These are phyloP conservation scores for Aspergillus indologenus DNA, from an alignment of 495 filamentous ascomycete species.

Conservation along the genomic window DNA sequence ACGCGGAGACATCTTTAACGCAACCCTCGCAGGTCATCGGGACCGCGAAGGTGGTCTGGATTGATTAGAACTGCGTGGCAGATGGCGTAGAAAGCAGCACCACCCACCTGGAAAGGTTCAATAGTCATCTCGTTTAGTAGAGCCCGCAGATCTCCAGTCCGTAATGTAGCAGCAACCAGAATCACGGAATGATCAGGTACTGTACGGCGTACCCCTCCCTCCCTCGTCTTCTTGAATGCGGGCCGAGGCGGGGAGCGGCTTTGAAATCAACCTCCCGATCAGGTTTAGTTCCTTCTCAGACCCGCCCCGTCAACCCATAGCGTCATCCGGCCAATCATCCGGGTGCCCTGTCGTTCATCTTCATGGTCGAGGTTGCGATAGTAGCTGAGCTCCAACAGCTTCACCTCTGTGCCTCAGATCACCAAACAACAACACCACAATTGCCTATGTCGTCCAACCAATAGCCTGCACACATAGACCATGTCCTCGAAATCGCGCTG, in stretches of 20 bases:
- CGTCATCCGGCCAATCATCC: conserved; percentile 33
- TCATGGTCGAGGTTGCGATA: neutral
- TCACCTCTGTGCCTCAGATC: neutral
- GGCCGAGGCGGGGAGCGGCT: conserved; percentile 27
- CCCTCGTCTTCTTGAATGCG: conserved; percentile 1
- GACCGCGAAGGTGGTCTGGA: conserved; percentile 88
- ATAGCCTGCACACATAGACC: conserved; percentile 11
- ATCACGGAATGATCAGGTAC: neutral
- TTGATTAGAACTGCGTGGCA: conserved; percentile 6
- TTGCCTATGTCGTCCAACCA: neutral
- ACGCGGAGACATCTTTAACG: conserved; percentile 75
- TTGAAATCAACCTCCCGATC: conserved; percentile 34
- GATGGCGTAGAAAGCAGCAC: neutral
- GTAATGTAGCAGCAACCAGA: neutral
- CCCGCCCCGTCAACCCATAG: conserved; percentile 20
- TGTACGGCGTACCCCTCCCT: neutral
- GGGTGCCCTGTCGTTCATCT: neutral
- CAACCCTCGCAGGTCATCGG: conserved; percentile 88
- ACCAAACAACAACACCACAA: neutral
- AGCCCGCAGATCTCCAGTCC: conserved; percentile 4
- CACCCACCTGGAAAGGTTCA: conserved; percentile 55
- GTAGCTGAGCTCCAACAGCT: neutral
- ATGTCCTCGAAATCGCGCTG: conserved; percentile 82
- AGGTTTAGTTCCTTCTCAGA: conserved; percentile 15
- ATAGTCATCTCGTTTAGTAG: conserved; percentile 43